Evolutionary conservation across 495 filamentous ascomycete species (phyloP), one percentile per base, ranked within the genome.

Genomic region (Amniculicola lignicola): DNA sequence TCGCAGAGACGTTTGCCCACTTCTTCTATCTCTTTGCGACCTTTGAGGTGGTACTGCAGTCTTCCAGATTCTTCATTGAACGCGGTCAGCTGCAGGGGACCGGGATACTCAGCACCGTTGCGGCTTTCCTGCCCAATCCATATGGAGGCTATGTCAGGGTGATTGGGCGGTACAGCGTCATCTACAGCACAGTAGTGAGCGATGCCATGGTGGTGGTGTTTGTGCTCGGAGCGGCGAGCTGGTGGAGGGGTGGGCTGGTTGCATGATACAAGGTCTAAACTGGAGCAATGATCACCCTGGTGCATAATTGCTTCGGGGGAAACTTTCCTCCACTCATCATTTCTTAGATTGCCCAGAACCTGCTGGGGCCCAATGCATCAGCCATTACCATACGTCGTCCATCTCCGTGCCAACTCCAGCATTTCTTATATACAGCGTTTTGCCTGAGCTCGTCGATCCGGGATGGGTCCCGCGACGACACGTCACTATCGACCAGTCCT

Each of bases 1-100:
- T 54, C 31, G 47, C 57, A 19, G 40, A 63, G 29, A 53, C 57
- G 4, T 61, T 71, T 40, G 40, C 41, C 33, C 49, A 64, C 49
- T 54, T 72, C 50, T 96, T 93, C 71, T 81, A 85, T 62, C 79
- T 86, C 48, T 96, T 96, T 65, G 83, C 86, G 18, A 90, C 89
- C 2, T 87, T 82, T 10, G 88, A 96, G 74, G 68, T 90, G 49
- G 57, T 91, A 25, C 67, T 95, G 59, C 79, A 87, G 57, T 79
- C 79, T 6, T 79, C 79, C 19, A 74, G 88, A 56, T 83, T 82
- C 51, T 78, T 90, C 59, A 31, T 85, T 45, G 83, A 86, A 43
- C 78, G 76, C 47, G 74, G 74, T 46, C 61, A 72, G 62, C 57
- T 73, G 69, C 57, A 71, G 66, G 47, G 67, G 46, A 52, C 51